Percentiles rank a stretch among this genome's conserved stretches.
phyloP scores from a whole-genome alignment of 257 asterid genomes.

The Capsicum chinense region DNA sequence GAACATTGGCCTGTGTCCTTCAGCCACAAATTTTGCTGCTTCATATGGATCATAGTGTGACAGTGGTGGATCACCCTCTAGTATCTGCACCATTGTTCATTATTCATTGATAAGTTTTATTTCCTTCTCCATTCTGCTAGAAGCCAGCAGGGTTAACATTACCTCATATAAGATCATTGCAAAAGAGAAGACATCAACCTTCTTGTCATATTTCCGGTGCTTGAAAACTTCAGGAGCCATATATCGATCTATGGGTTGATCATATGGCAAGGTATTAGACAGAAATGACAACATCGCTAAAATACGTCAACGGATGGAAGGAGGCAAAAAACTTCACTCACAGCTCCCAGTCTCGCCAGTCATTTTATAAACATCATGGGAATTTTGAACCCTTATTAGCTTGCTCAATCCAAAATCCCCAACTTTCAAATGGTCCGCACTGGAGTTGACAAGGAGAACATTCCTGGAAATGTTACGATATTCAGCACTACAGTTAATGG shows the following conservation, averaged over 20 bases:
- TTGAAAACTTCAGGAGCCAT: conserved; percentile 99
- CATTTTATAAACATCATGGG: conserved; percentile 96
- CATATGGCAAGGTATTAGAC: conserved; percentile 22
- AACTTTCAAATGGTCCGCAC: conserved; percentile 95
- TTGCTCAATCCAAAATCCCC: conserved; percentile 98
- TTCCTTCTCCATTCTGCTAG: neutral
- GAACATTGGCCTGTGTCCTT: conserved; percentile 86
- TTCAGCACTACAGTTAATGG: conserved; percentile 28
- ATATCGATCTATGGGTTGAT: conserved; percentile 67
- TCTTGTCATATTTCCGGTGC: conserved; percentile 94
- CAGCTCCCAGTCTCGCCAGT: conserved; percentile 99
- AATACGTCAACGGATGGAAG: neutral
- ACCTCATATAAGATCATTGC: conserved; percentile 98
- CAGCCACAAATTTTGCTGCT: conserved; percentile 87
- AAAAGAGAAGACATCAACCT: conserved; percentile 96
- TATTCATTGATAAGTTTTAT: conserved; percentile 18
- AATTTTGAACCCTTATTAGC: conserved; percentile 82
- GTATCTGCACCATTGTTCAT: conserved; percentile 67
- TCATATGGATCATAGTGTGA: conserved; percentile 83
- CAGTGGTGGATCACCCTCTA: conserved; percentile 96
- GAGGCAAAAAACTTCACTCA: conserved; percentile 48
- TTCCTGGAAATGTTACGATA: conserved; percentile 61
- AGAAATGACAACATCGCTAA: neutral
- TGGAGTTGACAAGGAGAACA: conserved; percentile 88
- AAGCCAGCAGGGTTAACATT: conserved; percentile 28